Evolutionary conservation across 495 filamentous ascomycete species (phyloP).

Genomic region (Penicillium fimorum): DNA sequence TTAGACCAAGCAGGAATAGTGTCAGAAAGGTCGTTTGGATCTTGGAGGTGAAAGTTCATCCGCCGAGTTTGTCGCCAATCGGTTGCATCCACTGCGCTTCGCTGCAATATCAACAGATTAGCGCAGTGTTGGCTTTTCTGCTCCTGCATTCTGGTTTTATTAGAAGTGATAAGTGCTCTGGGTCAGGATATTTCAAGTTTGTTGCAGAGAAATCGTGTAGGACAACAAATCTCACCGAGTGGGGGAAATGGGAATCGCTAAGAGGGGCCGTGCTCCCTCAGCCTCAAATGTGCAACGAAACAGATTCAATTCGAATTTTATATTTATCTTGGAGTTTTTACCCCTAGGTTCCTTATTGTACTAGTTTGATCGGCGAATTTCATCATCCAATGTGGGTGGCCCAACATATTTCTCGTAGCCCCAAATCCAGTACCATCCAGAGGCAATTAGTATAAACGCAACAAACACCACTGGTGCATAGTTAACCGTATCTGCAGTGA

Average conservation of each 20-base stretch:
- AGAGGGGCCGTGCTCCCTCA: slow-evolving; percentile 9
- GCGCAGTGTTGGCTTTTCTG: neutral
- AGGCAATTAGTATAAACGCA: slow-evolving; percentile 48
- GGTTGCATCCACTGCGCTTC: neutral
- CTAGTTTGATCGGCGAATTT: slow-evolving; percentile 7
- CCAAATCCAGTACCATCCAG: slow-evolving; percentile 60
- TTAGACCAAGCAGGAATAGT: slow-evolving; percentile 6
- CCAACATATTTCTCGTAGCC: slow-evolving; percentile 39
- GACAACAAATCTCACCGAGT: neutral
- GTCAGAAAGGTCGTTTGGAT: neutral
- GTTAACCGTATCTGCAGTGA: slow-evolving; percentile 43
- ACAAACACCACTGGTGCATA: slow-evolving; percentile 58
- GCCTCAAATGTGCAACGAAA: neutral
- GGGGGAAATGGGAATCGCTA: slow-evolving; percentile 2
- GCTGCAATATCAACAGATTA: slow-evolving; percentile 1
- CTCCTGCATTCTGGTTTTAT: slow-evolving; percentile 3
- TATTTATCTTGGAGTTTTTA: neutral
- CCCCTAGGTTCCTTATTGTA: neutral
- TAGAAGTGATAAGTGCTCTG: neutral
- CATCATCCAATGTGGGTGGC: slow-evolving; percentile 21
- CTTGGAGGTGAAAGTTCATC: neutral
- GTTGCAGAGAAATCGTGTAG: neutral
- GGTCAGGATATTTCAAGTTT: neutral
- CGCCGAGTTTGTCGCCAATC: slow-evolving; percentile 3
- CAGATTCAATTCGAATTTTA: neutral